phyloP scores from a whole-genome alignment of 257 asterid species.

The Rauvolfia tetraphylla region DNA sequence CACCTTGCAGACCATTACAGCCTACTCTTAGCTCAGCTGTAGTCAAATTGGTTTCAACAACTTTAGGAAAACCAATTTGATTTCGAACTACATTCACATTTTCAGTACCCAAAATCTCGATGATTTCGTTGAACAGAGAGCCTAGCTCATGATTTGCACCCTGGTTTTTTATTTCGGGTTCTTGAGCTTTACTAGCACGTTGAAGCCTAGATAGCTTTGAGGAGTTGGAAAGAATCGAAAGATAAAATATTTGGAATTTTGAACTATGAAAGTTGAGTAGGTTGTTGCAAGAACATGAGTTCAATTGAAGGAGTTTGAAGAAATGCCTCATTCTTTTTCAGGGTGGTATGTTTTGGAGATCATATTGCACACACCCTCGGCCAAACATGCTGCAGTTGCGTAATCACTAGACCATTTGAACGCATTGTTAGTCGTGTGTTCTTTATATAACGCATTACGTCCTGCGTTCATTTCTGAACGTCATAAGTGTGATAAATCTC shows the following conservation, averaged over 20 bases:
- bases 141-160: constrained; percentile 28
- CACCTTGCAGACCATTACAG: constrained; percentile 28
- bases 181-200: constrained; percentile 25
- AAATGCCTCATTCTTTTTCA: constrained; percentile 31
- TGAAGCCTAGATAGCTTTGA: constrained; percentile 22
- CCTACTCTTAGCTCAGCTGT: constrained; percentile 6
- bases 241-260: constrained; percentile 24
- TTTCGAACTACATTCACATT: constrained; percentile 20
- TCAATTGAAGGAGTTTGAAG: constrained; percentile 22
- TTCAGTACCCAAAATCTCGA: constrained; percentile 56
- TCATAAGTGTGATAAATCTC: too few relatives aligned
- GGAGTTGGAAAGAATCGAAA: constrained; percentile 25
- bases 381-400: too few relatives aligned
- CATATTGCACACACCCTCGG: background rate
- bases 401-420: too few relatives aligned
- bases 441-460: too few relatives aligned
- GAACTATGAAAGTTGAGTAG: constrained; percentile 16
- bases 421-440: too few relatives aligned
- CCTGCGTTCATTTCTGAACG: too few relatives aligned
- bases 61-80: constrained; percentile 21
- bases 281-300: constrained; percentile 21
- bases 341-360: background rate
- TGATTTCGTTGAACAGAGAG: constrained; percentile 65
- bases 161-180: constrained; percentile 20
- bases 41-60: constrained; percentile 18